These are phyloP conservation scores for Narthecium ossifragum DNA, from an alignment of 106 monocot genomes.

Conservation along the genomic window DNA sequence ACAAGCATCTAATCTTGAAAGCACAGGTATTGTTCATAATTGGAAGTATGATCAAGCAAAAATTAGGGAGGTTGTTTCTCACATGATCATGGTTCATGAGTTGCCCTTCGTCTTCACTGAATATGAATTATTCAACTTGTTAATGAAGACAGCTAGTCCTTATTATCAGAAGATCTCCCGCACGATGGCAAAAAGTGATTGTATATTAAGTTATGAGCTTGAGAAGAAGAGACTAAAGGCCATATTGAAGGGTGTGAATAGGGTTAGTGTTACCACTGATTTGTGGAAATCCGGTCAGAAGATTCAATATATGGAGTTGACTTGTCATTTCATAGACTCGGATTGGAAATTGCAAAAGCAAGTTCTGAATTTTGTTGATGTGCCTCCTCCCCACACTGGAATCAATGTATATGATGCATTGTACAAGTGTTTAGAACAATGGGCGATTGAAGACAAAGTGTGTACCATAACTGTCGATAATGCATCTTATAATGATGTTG, in stretches of 20 bases:
- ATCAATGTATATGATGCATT: neutral
- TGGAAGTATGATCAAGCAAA: conserved; percentile 1
- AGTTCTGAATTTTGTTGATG: neutral
- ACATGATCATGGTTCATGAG: neutral
- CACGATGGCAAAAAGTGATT: neutral
- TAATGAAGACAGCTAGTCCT: neutral
- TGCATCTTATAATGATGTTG: neutral
- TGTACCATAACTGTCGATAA: neutral
- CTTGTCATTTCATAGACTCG: neutral
- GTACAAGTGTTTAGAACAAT: neutral
- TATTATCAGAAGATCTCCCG: neutral
- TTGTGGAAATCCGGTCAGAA: neutral
- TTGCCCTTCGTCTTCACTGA: neutral
- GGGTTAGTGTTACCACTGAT: neutral
- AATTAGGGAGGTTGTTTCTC: neutral
- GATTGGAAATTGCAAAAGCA: neutral
- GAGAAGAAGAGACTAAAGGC: neutral
- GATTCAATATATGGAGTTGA: neutral
- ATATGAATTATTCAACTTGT: neutral
- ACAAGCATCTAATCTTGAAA: too few species aligned
- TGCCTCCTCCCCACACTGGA: neutral
- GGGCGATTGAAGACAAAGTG: conserved; percentile 2
- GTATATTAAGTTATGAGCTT: neutral
- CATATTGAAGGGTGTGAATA: neutral
- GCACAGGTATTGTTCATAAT: neutral